Evolutionary conservation across 2,329 filamentous ascomycete species (phyloP), one percentile per base, ranked within the genome.

Genomic region (Hyphodiscus sp.): DNA sequence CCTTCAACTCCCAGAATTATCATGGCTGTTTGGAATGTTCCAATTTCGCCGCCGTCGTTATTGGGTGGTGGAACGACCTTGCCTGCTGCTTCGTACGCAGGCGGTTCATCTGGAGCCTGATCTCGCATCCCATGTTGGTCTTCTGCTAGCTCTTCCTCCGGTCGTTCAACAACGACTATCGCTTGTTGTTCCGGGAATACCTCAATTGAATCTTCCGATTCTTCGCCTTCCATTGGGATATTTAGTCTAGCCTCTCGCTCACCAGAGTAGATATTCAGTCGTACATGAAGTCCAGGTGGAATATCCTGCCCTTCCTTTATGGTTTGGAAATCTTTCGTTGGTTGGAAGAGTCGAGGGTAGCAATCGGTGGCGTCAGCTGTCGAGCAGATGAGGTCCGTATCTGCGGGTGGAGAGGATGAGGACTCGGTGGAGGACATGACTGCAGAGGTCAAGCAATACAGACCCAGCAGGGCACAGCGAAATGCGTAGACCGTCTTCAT

Each of bases 231-330:
- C 56, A 65, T 67, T 0, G 80, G 80, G 18, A 83, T 74, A 67
- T 87, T 81, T 57, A 87, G 73, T 63, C 85, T 84, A 59, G 84
- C 85, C 65, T 86, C 82, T 60, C 81, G 84, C 59, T 75, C 62
- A 20, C 85, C 84, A 0, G 82, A 83, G 60, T 76, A 75, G 46
- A 88, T 74, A 64, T 88, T 80, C 51, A 88, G 69, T 41, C 83
- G 79, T 49, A 87, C 76, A 65, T 88, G 85, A 4, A 88, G 75
- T 6, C 85, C 85, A 0, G 74, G 69, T 1, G 85, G 84, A 2
- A 88, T 65, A 41, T 85, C 78, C 66, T 88, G 85, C 60, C 85
- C 85, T 38, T 81, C 75, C 55, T 75, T 80, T 42, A 88, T 74
- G 8, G 70, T 63, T 66, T 86, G 82, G 59, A 87, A 88, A 53